These are phyloP conservation scores for Malus hybrid DNA, from an alignment of 331 rosid genomes.

Conservation along the genomic window DNA sequence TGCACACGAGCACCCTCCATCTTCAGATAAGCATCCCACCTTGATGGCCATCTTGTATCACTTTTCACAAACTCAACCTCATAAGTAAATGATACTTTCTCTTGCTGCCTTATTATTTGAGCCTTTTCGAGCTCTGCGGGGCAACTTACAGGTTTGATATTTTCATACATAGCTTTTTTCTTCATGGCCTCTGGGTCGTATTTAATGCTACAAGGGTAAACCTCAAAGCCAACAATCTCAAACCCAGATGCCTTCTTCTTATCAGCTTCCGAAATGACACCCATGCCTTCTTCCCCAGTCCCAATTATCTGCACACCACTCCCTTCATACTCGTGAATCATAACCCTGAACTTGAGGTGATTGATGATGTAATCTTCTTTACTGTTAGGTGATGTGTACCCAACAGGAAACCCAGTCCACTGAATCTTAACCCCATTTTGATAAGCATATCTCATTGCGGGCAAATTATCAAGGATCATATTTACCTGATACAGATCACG, in stretches of 20 bases:
- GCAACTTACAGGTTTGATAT: slow-evolving; percentile 34
- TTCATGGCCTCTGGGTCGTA: slow-evolving; percentile 46
- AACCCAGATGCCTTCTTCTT: slow-evolving; percentile 75
- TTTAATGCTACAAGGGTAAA: slow-evolving; percentile 64
- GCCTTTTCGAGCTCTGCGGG: slow-evolving; percentile 56
- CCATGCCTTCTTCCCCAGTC: slow-evolving; percentile 88
- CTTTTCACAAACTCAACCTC: slow-evolving; percentile 81
- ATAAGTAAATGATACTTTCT: slow-evolving; percentile 69
- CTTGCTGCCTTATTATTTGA: slow-evolving; percentile 64
- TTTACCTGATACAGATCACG: slow-evolving; percentile 91
- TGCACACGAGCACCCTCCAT: slow-evolving; percentile 95
- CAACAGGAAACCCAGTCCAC: slow-evolving; percentile 98
- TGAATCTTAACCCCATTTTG: slow-evolving; percentile 73
- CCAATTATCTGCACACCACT: slow-evolving; percentile 68
- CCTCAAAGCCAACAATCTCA: slow-evolving; percentile 88
- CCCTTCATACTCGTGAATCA: slow-evolving; percentile 88
- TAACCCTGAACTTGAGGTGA: slow-evolving; percentile 71
- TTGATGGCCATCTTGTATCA: slow-evolving; percentile 80
- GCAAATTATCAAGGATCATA: slow-evolving; percentile 92
- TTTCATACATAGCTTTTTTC: slow-evolving; percentile 31
- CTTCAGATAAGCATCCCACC: slow-evolving; percentile 95
- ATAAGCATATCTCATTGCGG: slow-evolving; percentile 75
- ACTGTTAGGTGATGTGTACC: slow-evolving; percentile 46
- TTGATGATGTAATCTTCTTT: slow-evolving; percentile 50
- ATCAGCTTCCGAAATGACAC: slow-evolving; percentile 61